A percentile compares a stretch with the other conserved stretches of the same genome.
phyloP scores from a whole-genome alignment of 108 stramenopile genomes.

The Pseudonitzschia delicatissima region DNA sequence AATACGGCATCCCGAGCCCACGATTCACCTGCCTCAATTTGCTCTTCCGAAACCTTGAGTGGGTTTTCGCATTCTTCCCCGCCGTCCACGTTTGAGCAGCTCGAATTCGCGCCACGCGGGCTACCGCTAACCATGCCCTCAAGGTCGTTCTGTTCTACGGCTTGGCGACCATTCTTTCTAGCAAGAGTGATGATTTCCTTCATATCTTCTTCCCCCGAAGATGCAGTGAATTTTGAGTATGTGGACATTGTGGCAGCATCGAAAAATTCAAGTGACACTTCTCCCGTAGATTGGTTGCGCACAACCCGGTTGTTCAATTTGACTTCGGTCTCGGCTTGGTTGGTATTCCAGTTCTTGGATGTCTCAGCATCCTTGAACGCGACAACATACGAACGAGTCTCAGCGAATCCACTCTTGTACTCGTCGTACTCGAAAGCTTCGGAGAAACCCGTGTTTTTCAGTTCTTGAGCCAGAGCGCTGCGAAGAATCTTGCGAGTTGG shows the following conservation, averaged over 20 bases:
- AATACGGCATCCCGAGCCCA: not conserved
- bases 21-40: not conserved
- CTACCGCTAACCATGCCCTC: not conserved
- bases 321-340: conserved; percentile 33
- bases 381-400: conserved; percentile 15
- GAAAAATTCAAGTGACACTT: conserved; percentile 42
- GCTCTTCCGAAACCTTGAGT: not conserved
- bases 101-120: not conserved
- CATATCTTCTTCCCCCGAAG: not conserved
- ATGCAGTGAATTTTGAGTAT: conserved; percentile 1
- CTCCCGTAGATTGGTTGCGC: conserved; percentile 39
- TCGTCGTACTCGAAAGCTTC: conserved; percentile 23
- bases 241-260: conserved; percentile 57
- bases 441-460: conserved; percentile 12
- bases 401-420: conserved; percentile 18
- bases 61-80: conserved; percentile 5
- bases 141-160: not conserved
- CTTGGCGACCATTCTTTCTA: not conserved
- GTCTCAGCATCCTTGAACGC: conserved; percentile 18
- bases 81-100: not conserved
- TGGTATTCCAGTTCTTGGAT: conserved; percentile 24
- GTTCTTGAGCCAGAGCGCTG: not conserved
- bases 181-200: not conserved
- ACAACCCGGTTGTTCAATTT: conserved; percentile 38
- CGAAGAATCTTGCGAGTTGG: not conserved